phyloP scores from a whole-genome alignment of 768 basidiomycete species.

The Russula abietina region DNA sequence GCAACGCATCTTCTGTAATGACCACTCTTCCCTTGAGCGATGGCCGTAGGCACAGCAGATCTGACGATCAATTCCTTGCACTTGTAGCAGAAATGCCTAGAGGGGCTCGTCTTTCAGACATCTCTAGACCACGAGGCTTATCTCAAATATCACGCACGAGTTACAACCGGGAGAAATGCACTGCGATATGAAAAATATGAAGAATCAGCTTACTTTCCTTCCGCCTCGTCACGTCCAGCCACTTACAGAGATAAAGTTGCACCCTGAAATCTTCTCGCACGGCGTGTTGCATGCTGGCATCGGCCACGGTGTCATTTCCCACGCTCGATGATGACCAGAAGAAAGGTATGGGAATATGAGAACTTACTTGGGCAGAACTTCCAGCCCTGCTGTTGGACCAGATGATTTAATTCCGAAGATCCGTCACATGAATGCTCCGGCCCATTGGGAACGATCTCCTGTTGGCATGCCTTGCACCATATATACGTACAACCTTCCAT shows the following conservation, averaged over 20 bases:
- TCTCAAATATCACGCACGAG: conserved; percentile 28
- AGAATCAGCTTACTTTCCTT: neutral
- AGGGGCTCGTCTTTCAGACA: neutral
- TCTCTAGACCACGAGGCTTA: neutral
- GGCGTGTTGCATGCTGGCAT: conserved; percentile 42
- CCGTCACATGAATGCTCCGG: conserved; percentile 33
- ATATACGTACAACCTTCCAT: conserved; percentile 27
- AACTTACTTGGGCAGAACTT: conserved; percentile 32
- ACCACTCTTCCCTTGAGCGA: conserved; percentile 1
- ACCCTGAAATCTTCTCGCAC: conserved; percentile 47
- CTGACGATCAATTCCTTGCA: conserved; percentile 34
- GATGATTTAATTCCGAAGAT: conserved; percentile 29
- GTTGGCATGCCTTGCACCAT: conserved; percentile 34
- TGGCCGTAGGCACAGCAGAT: neutral
- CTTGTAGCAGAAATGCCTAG: conserved; percentile 47
- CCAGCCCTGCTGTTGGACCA: conserved; percentile 32
- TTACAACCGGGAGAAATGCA: conserved; percentile 55
- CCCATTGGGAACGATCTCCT: conserved; percentile 25
- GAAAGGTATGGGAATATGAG: no score
- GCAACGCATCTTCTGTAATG: neutral
- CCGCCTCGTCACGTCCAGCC: neutral
- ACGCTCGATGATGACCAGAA: neutral
- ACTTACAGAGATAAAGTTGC: conserved; percentile 55
- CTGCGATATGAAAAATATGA: conserved; percentile 28
- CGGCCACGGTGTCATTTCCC: neutral